Evolutionary conservation across 305 asterid genomes (phyloP).

Genomic region (Withania somnifera): DNA sequence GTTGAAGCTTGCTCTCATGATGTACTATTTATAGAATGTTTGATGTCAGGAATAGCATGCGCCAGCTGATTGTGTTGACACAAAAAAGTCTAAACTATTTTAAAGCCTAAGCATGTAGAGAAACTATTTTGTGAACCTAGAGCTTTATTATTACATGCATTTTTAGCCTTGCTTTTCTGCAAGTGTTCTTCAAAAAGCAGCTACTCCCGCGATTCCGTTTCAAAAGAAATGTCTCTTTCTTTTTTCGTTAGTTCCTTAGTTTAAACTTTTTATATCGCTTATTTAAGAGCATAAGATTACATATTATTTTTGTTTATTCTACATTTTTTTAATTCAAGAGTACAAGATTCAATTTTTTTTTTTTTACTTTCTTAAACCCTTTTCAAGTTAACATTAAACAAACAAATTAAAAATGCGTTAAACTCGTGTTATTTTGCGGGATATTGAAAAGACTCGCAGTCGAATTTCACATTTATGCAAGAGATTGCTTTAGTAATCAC

Average conservation of each 20-base stretch:
- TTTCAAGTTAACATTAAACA: too few species aligned
- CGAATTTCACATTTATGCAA: too few species aligned
- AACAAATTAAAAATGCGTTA: background rate
- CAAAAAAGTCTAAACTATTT: background rate
- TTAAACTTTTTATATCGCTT: too few species aligned
- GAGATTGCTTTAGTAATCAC: too few species aligned
- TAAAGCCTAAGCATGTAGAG: background rate
- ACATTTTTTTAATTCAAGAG: too few species aligned
- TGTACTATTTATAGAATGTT: background rate
- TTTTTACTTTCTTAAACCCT: too few species aligned
- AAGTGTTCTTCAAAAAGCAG: background rate
- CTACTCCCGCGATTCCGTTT: too few species aligned
- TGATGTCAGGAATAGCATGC: background rate
- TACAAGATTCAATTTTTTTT: too few species aligned
- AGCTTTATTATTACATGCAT: background rate
- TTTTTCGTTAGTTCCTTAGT: too few species aligned
- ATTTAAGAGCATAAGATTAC: too few species aligned
- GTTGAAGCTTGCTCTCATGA: background rate
- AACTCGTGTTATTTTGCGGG: background rate
- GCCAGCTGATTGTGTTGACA: background rate
- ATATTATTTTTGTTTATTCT: too few species aligned
- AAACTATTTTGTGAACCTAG: background rate
- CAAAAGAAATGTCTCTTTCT: too few species aligned
- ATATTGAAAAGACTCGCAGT: accelerated
- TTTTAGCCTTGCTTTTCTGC: background rate